Conservation (phyloP, 441 rosid genomes). For the Pelargonium myrrhifolium region DNA sequence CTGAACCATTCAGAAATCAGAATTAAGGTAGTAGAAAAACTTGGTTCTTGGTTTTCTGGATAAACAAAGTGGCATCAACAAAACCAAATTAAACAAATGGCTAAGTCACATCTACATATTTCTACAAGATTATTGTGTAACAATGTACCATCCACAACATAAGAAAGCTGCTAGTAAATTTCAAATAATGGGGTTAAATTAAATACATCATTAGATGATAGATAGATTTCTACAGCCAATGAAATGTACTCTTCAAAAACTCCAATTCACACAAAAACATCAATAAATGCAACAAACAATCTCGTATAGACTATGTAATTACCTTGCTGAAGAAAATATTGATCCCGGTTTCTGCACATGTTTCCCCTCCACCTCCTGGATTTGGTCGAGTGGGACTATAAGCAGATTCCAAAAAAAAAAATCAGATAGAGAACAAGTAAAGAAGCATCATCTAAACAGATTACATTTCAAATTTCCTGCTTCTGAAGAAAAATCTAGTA, state of each 20-base stretch:
- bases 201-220: neutral
- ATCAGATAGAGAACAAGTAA: constrained; percentile 10
- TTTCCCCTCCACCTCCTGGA: constrained; percentile 96
- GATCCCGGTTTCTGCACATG: constrained; percentile 97
- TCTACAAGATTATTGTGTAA: neutral
- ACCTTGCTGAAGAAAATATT: constrained; percentile 86
- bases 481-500: constrained; percentile 22
- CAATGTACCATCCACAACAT: neutral
- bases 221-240: neutral
- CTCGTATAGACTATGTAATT: neutral
- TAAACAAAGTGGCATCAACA: neutral
- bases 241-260: neutral
- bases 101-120: neutral
- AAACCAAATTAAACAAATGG: neutral
- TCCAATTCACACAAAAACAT: neutral
- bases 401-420: constrained; percentile 19
- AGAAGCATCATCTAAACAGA: constrained; percentile 12
- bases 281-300: too few relatives aligned
- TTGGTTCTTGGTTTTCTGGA: neutral
- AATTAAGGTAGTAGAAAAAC: neutral
- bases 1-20: neutral
- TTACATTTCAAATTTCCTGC: constrained; percentile 11
- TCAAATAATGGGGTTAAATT: neutral
- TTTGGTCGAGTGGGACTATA: constrained; percentile 86
- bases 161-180: neutral